Percentiles rank a stretch among this genome's conserved stretches.
These are phyloP conservation scores for Aspergillus funiculosus DNA, from an alignment of 495 filamentous ascomycete species.

Conservation along the genomic window DNA sequence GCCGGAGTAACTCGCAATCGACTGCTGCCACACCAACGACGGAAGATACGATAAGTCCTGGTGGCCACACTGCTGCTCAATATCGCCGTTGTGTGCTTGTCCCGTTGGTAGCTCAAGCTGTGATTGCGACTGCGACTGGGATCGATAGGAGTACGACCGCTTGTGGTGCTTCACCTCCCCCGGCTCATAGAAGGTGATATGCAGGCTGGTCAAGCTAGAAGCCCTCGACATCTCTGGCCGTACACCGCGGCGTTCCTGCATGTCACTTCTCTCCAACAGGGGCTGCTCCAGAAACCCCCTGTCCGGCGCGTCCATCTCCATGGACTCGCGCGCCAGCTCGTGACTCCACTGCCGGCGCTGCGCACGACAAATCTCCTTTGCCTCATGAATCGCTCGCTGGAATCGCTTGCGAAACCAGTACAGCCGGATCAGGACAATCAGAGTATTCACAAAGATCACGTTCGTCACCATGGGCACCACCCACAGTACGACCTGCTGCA, in stretches of 20 bases:
- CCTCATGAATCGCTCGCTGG: constrained; percentile 49
- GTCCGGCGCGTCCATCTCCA: neutral
- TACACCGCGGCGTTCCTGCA: too few species aligned
- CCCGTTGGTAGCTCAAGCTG: constrained; percentile 22
- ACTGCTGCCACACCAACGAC: constrained; percentile 18
- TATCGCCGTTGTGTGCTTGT: constrained; percentile 7
- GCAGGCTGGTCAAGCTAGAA: constrained; percentile 26
- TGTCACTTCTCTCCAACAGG: neutral
- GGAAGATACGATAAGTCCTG: constrained; percentile 6
- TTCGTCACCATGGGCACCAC: constrained; percentile 63
- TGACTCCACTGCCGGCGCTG: constrained; percentile 29
- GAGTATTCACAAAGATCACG: constrained; percentile 75
- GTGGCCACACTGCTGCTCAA: neutral
- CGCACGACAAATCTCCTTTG: constrained; percentile 23
- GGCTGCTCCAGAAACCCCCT: constrained; percentile 2
- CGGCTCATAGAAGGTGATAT: constrained; percentile 46
- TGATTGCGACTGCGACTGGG: constrained; percentile 30
- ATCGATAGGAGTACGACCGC: constrained; percentile 12
- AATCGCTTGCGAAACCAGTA: constrained; percentile 92
- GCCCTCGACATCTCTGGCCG: constrained; percentile 2
- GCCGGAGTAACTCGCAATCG: constrained; percentile 21
- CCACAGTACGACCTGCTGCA: constrained; percentile 63
- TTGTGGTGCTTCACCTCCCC: constrained; percentile 11
- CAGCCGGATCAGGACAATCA: constrained; percentile 77
- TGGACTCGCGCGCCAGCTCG: constrained; percentile 23